phyloP scores from a whole-genome alignment of 768 basidiomycete species.

The Dioszegia hungarica region DNA sequence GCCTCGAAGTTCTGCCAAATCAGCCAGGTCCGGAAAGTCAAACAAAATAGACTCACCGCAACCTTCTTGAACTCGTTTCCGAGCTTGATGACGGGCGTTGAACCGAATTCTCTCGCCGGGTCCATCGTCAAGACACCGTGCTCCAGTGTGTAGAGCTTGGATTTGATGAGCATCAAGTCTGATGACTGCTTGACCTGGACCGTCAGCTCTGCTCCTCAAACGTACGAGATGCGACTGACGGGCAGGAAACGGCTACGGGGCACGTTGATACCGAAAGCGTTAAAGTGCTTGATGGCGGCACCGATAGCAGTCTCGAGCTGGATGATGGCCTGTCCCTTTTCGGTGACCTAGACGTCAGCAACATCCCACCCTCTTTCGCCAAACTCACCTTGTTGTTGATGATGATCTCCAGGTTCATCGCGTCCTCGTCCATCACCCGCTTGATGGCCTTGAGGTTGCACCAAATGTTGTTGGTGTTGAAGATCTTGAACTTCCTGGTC shows the following conservation, averaged over 20 bases:
- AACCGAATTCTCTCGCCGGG: constrained; percentile 46
- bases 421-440: constrained; percentile 77
- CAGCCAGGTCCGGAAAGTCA: neutral
- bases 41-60: constrained; percentile 25
- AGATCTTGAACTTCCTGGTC: constrained; percentile 76
- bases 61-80: constrained; percentile 87
- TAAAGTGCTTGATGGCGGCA: constrained; percentile 74
- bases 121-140: constrained; percentile 80
- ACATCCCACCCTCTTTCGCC: neutral
- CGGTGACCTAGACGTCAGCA: constrained; percentile 61
- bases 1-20: constrained; percentile 72
- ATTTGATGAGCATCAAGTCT: constrained; percentile 74
- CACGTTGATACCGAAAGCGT: constrained; percentile 89
- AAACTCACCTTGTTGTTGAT: constrained; percentile 58
- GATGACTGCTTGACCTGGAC: constrained; percentile 50
- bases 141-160: constrained; percentile 82
- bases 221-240: constrained; percentile 24
- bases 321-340: constrained; percentile 79
- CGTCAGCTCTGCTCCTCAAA: no score
- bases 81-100: constrained; percentile 88
- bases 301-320: constrained; percentile 91
- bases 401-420: constrained; percentile 89
- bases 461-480: constrained; percentile 30
- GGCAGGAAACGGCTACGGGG: constrained; percentile 91
- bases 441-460: constrained; percentile 65